Conservation (phyloP, 768 basidiomycete species). For the Boletus subparvulus region DNA sequence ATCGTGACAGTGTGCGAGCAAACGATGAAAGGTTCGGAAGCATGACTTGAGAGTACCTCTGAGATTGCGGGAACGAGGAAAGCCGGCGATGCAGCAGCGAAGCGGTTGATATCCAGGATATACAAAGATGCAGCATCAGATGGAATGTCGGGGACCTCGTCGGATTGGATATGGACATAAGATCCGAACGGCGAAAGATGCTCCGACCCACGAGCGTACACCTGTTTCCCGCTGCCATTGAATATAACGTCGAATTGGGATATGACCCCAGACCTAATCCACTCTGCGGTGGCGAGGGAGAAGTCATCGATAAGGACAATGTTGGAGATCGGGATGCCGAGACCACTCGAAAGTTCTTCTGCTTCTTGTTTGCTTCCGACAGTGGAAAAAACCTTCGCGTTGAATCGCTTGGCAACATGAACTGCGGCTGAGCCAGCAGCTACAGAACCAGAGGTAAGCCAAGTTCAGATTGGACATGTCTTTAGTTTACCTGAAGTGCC, state of each 20-base stretch:
- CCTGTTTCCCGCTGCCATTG: constrained; percentile 18
- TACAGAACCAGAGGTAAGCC: constrained; percentile 4
- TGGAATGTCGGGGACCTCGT: constrained; percentile 16
- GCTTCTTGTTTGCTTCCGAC: constrained; percentile 19
- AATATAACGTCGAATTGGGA: constrained; percentile 26
- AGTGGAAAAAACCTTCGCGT: constrained; percentile 21
- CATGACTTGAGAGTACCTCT: constrained; percentile 21
- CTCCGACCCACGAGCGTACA: constrained; percentile 18
- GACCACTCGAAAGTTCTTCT: constrained; percentile 8
- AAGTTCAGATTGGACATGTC: background rate
- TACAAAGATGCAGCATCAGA: constrained; percentile 16
- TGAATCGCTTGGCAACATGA: constrained; percentile 25
- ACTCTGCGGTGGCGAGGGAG: constrained; percentile 1
- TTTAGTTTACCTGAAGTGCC: constrained; percentile 23
- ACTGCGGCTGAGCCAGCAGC: constrained; percentile 27
- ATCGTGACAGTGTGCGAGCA: constrained; percentile 10
- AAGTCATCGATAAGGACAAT: constrained; percentile 15
- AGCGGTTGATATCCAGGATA: constrained; percentile 22
- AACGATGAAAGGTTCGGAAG: constrained; percentile 11
- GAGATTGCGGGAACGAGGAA: constrained; percentile 19
- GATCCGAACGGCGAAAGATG: constrained; percentile 25
- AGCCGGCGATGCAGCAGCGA: constrained; percentile 20
- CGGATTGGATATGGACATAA: constrained; percentile 25
- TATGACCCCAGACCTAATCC: constrained; percentile 15
- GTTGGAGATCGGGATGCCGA: constrained; percentile 10